Conservation (phyloP, 306 rosid species). For the Cucumis hystrix region DNA sequence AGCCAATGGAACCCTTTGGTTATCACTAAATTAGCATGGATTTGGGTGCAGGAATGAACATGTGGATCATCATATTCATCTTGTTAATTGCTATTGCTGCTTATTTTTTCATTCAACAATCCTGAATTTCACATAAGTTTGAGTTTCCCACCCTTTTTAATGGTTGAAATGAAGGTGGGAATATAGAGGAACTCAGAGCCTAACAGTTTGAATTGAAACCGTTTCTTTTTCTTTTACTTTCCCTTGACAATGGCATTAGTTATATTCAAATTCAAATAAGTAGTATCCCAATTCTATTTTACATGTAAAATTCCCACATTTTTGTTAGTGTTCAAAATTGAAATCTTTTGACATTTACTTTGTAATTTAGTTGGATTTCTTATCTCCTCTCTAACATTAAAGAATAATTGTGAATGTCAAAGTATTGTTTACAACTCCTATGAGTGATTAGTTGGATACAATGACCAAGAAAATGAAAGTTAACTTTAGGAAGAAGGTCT, state of each 20-base stretch:
- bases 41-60: slow-evolving; percentile 37
- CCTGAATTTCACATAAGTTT: slow-evolving; percentile 7
- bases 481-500: no score
- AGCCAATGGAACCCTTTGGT: background rate
- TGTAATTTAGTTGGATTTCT: background rate
- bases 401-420: background rate
- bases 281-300: background rate
- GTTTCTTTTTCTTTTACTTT: background rate
- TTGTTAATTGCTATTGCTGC: slow-evolving; percentile 28
- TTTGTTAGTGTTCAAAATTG: background rate
- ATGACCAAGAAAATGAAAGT: background rate
- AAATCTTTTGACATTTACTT: background rate
- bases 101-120: slow-evolving; percentile 39
- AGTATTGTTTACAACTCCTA: background rate
- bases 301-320: background rate
- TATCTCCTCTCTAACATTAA: background rate
- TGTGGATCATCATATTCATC: slow-evolving; percentile 52
- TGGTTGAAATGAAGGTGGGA: background rate
- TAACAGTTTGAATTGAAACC: background rate
- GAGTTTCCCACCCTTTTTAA: background rate
- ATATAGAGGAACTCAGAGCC: background rate
- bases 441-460: background rate
- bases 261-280: background rate
- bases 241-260: background rate
- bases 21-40: background rate